Conservation (phyloP, 345 rosid species). For the Populus ilicifolia region DNA sequence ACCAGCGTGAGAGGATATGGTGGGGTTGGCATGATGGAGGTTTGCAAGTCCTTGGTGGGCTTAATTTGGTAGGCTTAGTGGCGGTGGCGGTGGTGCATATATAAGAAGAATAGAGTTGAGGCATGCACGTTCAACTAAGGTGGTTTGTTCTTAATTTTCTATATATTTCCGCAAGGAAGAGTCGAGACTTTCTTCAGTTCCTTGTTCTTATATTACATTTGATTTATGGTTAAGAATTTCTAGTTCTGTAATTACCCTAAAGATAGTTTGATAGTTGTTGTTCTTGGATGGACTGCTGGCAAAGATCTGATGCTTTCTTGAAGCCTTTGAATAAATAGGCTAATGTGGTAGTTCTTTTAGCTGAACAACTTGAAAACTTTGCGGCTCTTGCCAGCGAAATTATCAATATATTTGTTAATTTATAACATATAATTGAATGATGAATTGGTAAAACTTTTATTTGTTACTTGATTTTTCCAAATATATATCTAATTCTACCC, state of each 20-base stretch:
- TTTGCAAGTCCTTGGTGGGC: neutral
- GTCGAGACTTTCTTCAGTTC: neutral
- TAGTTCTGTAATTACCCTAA: neutral
- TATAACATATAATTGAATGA: too few relatives aligned
- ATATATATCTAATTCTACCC: too few relatives aligned
- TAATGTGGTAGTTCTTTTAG: neutral
- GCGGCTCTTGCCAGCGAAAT: neutral
- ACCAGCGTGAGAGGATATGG: neutral
- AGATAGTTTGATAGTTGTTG: neutral
- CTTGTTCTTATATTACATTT: neutral
- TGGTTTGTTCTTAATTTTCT: neutral
- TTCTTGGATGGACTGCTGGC: neutral
- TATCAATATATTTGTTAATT: too few relatives aligned
- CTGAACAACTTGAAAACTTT: neutral
- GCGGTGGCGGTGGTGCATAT: neutral
- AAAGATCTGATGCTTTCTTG: neutral
- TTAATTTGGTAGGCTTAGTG: neutral
- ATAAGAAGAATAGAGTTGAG: neutral
- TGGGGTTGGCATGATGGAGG: conserved; percentile 1
- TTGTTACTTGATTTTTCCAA: too few relatives aligned
- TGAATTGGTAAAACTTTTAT: neutral
- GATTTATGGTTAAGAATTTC: conserved; percentile 12
- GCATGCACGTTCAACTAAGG: conserved; percentile 10
- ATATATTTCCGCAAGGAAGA: neutral
- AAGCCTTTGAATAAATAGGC: conserved; percentile 3